Conservation (phyloP, 129 eudicot species). For the Dittrichia graveolens region DNA sequence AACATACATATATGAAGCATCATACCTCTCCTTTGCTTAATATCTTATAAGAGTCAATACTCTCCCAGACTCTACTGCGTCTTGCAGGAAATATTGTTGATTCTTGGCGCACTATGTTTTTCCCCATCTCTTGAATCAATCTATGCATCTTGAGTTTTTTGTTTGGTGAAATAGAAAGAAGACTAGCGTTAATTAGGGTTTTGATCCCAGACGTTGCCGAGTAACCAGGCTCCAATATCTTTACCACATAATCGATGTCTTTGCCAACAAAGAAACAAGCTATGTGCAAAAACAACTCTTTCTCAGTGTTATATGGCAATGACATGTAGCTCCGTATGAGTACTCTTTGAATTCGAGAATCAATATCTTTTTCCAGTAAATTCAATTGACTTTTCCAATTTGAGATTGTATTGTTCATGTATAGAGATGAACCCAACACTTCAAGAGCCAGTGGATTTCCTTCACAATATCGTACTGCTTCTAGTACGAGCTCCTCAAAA, state of each 20-base stretch:
- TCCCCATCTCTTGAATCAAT: constrained; percentile 27
- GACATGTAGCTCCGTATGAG: constrained; percentile 10
- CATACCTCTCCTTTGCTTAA: constrained; percentile 22
- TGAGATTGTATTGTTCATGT: neutral
- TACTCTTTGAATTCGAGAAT: constrained; percentile 1
- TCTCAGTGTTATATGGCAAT: neutral
- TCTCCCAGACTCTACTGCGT: constrained; percentile 16
- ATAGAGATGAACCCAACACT: constrained; percentile 34
- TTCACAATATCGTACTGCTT: neutral
- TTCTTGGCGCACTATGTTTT: constrained; percentile 20
- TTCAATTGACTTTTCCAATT: constrained; percentile 23
- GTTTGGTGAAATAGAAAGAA: constrained; percentile 1
- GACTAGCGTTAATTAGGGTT: constrained; percentile 22
- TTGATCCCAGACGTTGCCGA: constrained; percentile 27
- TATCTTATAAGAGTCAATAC: constrained; percentile 21
- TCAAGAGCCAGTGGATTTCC: constrained; percentile 37
- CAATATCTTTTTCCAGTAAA: constrained; percentile 16
- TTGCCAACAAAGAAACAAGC: constrained; percentile 35
- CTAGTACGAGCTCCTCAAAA: constrained; percentile 3
- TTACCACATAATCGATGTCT: constrained; percentile 6
- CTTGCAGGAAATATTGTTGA: constrained; percentile 12
- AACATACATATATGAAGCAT: too few species aligned
- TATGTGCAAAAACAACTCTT: constrained; percentile 23
- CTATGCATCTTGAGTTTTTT: constrained; percentile 27
- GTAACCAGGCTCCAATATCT: constrained; percentile 14